Base-by-base conservation (phyloP, 257 asterid genomes). In the Catharanthus roseus region DNA sequence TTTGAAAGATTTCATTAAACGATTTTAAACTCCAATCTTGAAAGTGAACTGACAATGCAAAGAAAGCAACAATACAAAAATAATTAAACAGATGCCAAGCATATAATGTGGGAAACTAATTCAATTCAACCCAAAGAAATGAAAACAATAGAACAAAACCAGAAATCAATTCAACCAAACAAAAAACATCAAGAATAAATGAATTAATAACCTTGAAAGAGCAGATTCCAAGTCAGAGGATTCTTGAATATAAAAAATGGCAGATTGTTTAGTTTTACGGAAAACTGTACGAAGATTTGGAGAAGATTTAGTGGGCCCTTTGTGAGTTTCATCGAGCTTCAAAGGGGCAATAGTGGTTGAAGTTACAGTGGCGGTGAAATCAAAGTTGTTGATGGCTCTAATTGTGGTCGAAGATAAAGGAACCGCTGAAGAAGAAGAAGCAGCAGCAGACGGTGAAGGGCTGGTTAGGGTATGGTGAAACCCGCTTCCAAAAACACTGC, bases 221-320 rank as follows among this genome's bases (percentile, higher is more conserved):
- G 95, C 95, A 75, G 90, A 78, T 33, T 71, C 85, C 92, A 88
- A 64, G 56, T 90, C 86, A 69, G 96, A 63, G 26, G 96, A 83
- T 34, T 85, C 67, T 74, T 86, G 93, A 78, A 93, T 80, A 61
- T 93, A 95, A 62, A 45, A 74, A 82, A 90, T 75, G 44, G 92
- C 92, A 21, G 89, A 84, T 73, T 88, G 86, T 63, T 84, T 89
- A 28, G 74, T 41, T 68, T 58, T 78, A 18, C 38, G 45, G 21
- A 82, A 70, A 68, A 77, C 75, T 1, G 82, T 70, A 16, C 45
- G 80, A 58, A 57, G 76, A 67, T 78, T 77, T n/a, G 81, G 10
- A 15, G 72, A 18, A 15, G 70, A 57, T 67, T 66, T 74, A 16
- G 60, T 66, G 71, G 73, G 73, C 62, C 71, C 79, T 62, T 39